Percentiles rank a stretch among this genome's conserved stretches.
Evolutionary conservation across 768 basidiomycete species (phyloP).

Genomic region (Exsudoporus frostii): DNA sequence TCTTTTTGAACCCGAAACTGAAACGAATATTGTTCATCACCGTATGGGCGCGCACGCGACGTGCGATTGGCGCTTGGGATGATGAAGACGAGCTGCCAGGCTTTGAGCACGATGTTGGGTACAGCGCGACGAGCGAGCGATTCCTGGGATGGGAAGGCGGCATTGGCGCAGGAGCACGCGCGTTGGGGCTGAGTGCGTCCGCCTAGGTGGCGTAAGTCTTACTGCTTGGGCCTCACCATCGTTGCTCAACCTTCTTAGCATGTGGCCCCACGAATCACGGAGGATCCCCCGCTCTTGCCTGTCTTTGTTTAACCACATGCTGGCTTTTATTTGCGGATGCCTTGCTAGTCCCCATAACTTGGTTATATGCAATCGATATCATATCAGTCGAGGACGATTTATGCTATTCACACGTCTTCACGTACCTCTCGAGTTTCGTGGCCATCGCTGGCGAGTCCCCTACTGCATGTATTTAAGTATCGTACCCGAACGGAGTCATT

Average conservation of each 20-base stretch:
- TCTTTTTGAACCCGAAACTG: conserved; percentile 90
- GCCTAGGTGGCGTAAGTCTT: conserved; percentile 29
- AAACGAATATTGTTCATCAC: conserved; percentile 92
- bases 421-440: conserved; percentile 20
- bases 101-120: conserved; percentile 36
- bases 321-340: not conserved
- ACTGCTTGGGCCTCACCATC: conserved; percentile 3
- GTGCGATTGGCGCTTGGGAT: conserved; percentile 49
- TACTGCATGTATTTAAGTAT: conserved; percentile 12
- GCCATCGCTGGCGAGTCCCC: conserved; percentile 15
- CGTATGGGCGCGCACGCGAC: conserved; percentile 81
- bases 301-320: not conserved
- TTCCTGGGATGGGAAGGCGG: conserved; percentile 82
- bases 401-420: conserved; percentile 2
- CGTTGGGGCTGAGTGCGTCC: conserved; percentile 57
- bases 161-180: conserved; percentile 76
- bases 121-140: conserved; percentile 44
- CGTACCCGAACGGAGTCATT: conserved; percentile 1
- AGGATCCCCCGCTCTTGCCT: not conserved
- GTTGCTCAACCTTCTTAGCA: conserved; percentile 18
- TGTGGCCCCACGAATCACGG: not conserved
- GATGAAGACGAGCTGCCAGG: conserved; percentile 42
- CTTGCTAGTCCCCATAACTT: not conserved
- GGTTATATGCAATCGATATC: conserved; percentile 15
- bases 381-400: conserved; percentile 17